A percentile compares a stretch with the other conserved stretches of the same genome.
Conservation (phyloP, 495 filamentous ascomycete genomes). For the Hypomontagnella monticulosa region DNA sequence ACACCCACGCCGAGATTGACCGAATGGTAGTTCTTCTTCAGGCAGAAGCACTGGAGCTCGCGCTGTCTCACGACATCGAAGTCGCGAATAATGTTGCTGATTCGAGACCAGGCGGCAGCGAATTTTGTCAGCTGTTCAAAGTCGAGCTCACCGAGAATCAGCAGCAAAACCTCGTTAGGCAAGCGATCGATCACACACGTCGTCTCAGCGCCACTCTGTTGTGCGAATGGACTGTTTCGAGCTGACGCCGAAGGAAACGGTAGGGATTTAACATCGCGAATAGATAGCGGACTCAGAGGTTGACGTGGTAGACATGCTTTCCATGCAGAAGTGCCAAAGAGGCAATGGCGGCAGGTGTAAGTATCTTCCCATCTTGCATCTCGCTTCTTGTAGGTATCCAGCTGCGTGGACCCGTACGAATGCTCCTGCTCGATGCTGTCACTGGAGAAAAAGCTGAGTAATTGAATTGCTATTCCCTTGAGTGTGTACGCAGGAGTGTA, state of each 20-base stretch:
- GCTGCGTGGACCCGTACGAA: neutral
- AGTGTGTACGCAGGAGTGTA: slow-evolving; percentile 63
- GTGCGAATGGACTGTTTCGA: no score
- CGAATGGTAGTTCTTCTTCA: slow-evolving; percentile 54
- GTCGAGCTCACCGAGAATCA: slow-evolving; percentile 51
- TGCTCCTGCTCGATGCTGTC: slow-evolving; percentile 56
- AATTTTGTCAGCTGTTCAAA: slow-evolving; percentile 51
- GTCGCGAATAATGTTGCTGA: slow-evolving; percentile 47
- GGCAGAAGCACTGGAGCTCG: slow-evolving; percentile 62
- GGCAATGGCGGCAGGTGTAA: slow-evolving; percentile 21
- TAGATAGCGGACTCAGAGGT: no score
- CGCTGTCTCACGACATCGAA: slow-evolving; percentile 57
- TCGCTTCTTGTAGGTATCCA: neutral
- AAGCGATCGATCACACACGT: slow-evolving; percentile 38
- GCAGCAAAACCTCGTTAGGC: slow-evolving; percentile 54
- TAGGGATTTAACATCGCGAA: no score
- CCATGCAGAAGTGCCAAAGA: slow-evolving; percentile 12
- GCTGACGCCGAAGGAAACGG: no score
- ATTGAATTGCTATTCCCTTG: slow-evolving; percentile 60
- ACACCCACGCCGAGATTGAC: slow-evolving; percentile 60
- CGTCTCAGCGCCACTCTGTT: no score
- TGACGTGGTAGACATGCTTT: no score
- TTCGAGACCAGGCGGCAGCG: slow-evolving; percentile 49
- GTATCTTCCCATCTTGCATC: neutral
- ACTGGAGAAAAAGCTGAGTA: slow-evolving; percentile 69